Conservation (phyloP, 2,329 filamentous ascomycete genomes). For the Teratosphaeria pseudoeucalypti region DNA sequence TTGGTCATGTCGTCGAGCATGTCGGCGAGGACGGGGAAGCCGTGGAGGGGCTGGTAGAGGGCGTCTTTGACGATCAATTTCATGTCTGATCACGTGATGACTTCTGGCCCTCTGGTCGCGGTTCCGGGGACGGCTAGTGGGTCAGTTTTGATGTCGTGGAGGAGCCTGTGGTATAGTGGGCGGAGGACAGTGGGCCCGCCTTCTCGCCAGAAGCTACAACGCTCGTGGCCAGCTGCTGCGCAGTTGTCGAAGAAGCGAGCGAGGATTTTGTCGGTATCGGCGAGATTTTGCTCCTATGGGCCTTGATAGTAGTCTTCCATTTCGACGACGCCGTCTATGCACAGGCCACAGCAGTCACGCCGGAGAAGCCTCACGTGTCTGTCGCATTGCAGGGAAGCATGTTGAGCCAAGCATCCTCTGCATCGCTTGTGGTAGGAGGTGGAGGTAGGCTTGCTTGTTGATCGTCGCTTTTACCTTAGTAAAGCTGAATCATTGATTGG, state of each 20-base stretch:
- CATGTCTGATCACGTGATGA: slow-evolving; percentile 34
- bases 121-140: slow-evolving; percentile 28
- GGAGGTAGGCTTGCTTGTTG: background rate
- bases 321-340: slow-evolving; percentile 38
- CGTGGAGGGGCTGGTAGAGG: slow-evolving; percentile 8
- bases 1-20: background rate
- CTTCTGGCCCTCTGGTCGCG: slow-evolving; percentile 16
- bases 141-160: slow-evolving; percentile 18
- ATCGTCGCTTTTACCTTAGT: background rate
- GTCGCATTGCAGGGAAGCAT: background rate
- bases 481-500: background rate
- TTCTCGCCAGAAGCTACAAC: slow-evolving; percentile 30
- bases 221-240: slow-evolving; percentile 25
- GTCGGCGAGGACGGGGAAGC: background rate
- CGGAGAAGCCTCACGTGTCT: background rate
- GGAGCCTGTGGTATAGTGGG: slow-evolving; percentile 21
- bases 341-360: background rate
- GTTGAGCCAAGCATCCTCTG: background rate
- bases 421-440: background rate
- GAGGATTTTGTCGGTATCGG: slow-evolving; percentile 35
- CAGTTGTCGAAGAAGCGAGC: slow-evolving; percentile 37
- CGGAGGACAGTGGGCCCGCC: slow-evolving; percentile 24
- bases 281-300: slow-evolving; percentile 30
- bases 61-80: slow-evolving; percentile 26
- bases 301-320: slow-evolving; percentile 25